A percentile compares a stretch with the other conserved stretches of the same genome.
These are phyloP conservation scores for Coffea humblotiana DNA, from an alignment of 305 asterid genomes.

Conservation along the genomic window DNA sequence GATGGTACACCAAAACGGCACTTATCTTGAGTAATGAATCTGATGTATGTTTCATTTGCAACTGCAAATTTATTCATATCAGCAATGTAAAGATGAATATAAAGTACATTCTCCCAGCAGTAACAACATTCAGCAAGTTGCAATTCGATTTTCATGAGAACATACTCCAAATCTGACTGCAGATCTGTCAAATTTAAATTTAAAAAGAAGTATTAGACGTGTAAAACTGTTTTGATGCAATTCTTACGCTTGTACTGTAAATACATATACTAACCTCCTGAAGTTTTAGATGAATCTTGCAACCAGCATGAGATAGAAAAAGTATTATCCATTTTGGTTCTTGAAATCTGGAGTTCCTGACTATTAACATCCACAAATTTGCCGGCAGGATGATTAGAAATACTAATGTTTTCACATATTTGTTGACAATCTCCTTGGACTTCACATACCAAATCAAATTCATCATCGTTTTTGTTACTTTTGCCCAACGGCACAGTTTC, in stretches of 20 bases:
- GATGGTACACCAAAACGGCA: conserved; percentile 95
- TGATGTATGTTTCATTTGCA: conserved; percentile 76
- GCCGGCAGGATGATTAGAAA: conserved; percentile 30
- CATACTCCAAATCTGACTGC: conserved; percentile 60
- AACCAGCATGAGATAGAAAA: conserved; percentile 82
- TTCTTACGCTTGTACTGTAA: conserved; percentile 1
- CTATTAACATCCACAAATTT: conserved; percentile 33
- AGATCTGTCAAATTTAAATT: conserved; percentile 50
- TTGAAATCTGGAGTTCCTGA: conserved; percentile 47
- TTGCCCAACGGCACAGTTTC: conserved; percentile 38
- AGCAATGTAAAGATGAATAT: conserved; percentile 79
- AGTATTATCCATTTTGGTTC: conserved; percentile 51
- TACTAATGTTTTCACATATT: conserved; percentile 33
- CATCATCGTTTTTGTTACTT: conserved; percentile 35
- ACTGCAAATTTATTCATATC: conserved; percentile 68
- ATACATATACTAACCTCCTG: conserved; percentile 48
- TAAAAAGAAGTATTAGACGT: conserved; percentile 12
- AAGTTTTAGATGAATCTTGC: conserved; percentile 54
- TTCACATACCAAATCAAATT: conserved; percentile 55
- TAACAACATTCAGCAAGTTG: conserved; percentile 52
- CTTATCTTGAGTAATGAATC: conserved; percentile 81
- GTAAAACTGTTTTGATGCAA: conserved; percentile 1
- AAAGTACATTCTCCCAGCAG: conserved; percentile 91
- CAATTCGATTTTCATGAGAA: conserved; percentile 59
- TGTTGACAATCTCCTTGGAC: conserved; percentile 58